Evolutionary conservation across 2,329 filamentous ascomycete genomes (phyloP).

Genomic region (Ilyonectria robusta): DNA sequence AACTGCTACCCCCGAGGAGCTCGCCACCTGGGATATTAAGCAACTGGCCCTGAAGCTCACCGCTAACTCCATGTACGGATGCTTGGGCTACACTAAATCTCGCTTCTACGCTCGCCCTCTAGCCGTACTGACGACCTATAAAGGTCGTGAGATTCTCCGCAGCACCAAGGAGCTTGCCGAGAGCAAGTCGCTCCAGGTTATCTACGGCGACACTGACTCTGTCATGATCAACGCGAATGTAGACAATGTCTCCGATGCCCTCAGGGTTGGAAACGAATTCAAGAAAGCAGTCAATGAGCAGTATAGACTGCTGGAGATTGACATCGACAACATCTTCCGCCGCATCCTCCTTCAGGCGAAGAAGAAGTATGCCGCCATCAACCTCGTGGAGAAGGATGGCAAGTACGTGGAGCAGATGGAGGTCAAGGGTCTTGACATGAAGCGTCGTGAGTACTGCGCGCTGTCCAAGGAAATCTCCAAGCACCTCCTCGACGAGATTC

Average conservation of each 20-base stretch:
- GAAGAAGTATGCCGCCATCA: conserved; percentile 99
- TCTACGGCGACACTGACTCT: conserved; percentile 98
- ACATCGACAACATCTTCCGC: conserved; percentile 97
- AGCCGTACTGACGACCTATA: conserved; percentile 95
- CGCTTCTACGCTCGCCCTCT: conserved; percentile 97
- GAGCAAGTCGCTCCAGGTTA: conserved; percentile 90
- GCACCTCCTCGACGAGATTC: conserved; percentile 90
- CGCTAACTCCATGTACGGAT: conserved; percentile 99
- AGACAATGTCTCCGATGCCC: conserved; percentile 89
- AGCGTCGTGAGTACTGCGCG: conserved; percentile 94
- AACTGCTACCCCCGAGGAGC: conserved; percentile 84
- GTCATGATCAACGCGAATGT: conserved; percentile 99
- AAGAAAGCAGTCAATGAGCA: conserved; percentile 95
- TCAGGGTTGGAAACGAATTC: conserved; percentile 94
- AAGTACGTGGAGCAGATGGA: conserved; percentile 96
- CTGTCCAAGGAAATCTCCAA: conserved; percentile 96
- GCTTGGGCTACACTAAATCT: conserved; percentile 95
- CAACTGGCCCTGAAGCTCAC: conserved; percentile 97
- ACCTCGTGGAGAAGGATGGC: conserved; percentile 89
- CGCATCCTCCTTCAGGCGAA: conserved; percentile 95
- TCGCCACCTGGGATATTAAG: conserved; percentile 98
- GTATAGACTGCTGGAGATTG: conserved; percentile 94
- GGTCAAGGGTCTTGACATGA: conserved; percentile 98
- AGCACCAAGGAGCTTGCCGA: conserved; percentile 97
- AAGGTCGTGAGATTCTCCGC: conserved; percentile 95